Evolutionary conservation across 371 early-diverging fungal species (phyloP).

Genomic region (Caulochytrium protostelioides): DNA sequence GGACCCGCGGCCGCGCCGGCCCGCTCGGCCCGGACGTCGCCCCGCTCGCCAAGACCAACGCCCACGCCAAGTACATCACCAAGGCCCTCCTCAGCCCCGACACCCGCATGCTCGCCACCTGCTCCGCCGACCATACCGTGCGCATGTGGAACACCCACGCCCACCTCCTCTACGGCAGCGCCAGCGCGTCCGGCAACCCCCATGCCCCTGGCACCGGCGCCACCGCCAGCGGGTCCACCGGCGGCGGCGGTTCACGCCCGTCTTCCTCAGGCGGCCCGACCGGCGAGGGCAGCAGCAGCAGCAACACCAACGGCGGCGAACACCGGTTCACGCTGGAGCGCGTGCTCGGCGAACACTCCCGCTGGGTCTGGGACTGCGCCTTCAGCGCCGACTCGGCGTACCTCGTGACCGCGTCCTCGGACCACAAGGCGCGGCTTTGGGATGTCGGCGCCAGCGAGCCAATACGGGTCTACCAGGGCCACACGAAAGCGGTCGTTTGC

Average conservation of each 20-base stretch:
- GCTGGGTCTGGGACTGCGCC: constrained; percentile 88
- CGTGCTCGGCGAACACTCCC: constrained; percentile 58
- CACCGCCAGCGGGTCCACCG: too few relatives aligned
- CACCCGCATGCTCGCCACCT: constrained; percentile 56
- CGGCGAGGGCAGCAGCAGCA: too few relatives aligned
- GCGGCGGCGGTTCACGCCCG: too few relatives aligned
- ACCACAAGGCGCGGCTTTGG: constrained; percentile 71
- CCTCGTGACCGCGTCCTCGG: constrained; percentile 68
- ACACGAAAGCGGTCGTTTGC: constrained; percentile 75
- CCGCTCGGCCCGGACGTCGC: constrained; percentile 55
- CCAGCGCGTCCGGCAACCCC: too few relatives aligned
- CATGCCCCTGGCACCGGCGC: too few relatives aligned
- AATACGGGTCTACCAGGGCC: constrained; percentile 71
- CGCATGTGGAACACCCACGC: constrained; percentile 18
- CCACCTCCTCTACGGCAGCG: too few relatives aligned
- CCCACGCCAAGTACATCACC: constrained; percentile 60
- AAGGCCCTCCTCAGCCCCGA: constrained; percentile 65
- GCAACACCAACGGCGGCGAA: constrained; percentile 29
- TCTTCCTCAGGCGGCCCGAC: too few relatives aligned
- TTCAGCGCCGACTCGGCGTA: constrained; percentile 83
- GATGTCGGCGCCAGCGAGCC: constrained; percentile 60
- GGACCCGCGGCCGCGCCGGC: too few relatives aligned
- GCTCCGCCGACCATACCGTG: constrained; percentile 56
- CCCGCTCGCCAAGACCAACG: constrained; percentile 44
- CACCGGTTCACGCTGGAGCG: constrained; percentile 41